Percentiles rank a stretch among this genome's conserved stretches.
Conservation (phyloP, 1,139 yeast genomes). For the Casaregolazyma lundiana region DNA sequence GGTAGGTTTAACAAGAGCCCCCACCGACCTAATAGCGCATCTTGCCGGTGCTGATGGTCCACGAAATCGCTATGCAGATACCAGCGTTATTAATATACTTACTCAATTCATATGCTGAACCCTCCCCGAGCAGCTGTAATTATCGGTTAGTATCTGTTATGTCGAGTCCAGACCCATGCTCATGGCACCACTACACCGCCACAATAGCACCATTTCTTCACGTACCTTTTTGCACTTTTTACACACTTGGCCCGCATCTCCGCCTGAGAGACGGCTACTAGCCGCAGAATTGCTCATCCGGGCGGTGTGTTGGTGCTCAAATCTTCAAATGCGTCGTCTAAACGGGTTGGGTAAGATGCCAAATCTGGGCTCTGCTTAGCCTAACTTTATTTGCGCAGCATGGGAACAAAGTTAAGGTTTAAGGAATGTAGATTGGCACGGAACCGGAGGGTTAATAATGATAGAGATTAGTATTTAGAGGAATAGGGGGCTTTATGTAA, state of each 20-base stretch:
- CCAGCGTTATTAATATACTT: conserved; percentile 13
- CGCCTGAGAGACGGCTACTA: conserved; percentile 13
- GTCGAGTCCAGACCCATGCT: neutral
- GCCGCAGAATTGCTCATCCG: conserved; percentile 4
- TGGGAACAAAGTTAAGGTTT: too few relatives aligned
- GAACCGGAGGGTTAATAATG: too few relatives aligned
- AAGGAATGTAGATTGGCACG: too few relatives aligned
- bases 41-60: too few relatives aligned
- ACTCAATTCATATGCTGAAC: conserved; percentile 40
- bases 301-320: neutral
- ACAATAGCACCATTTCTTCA: neutral
- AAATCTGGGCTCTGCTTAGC: neutral
- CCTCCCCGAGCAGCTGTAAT: conserved; percentile 35
- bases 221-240: conserved; percentile 33
- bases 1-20: neutral
- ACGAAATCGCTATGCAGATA: too few relatives aligned
- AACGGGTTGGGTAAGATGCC: conserved; percentile 1
- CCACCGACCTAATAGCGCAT: too few relatives aligned
- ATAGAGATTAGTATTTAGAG: too few relatives aligned
- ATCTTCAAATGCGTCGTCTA: neutral
- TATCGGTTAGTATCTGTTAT: neutral
- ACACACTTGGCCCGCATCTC: conserved; percentile 33
- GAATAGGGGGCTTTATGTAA: too few relatives aligned
- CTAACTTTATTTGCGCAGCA: neutral
- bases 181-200: neutral